These are phyloP conservation scores for Pleodorina starrii DNA, from an alignment of 139 green algal genomes.

Conservation along the genomic window DNA sequence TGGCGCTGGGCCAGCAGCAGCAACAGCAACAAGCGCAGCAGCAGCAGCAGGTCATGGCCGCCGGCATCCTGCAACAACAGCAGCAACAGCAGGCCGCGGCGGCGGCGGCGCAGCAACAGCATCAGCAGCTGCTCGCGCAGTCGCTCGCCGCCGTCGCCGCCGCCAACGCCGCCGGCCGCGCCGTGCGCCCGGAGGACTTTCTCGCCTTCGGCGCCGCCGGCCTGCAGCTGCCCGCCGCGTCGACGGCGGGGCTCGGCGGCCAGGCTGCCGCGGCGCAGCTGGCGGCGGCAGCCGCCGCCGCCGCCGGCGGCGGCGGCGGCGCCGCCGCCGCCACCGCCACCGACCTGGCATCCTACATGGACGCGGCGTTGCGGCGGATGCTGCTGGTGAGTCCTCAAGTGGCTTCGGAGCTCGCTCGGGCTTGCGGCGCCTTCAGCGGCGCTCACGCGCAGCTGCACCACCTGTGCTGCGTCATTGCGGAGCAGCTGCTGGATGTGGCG, in stretches of 20 bases:
- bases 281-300: not conserved
- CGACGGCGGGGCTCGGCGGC: not conserved
- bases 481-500: constrained; percentile 51
- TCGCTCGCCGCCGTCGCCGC: constrained; percentile 35
- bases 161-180: constrained; percentile 19
- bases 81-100: constrained; percentile 35
- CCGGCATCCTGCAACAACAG: not conserved
- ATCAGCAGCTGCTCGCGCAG: constrained; percentile 27
- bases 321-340: too few relatives aligned
- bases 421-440: constrained; percentile 36
- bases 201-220: not conserved
- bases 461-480: constrained; percentile 43
- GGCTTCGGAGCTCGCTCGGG: constrained; percentile 32
- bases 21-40: constrained; percentile 22
- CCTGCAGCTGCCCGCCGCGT: not conserved
- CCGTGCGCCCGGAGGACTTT: constrained; percentile 8
- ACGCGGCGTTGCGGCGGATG: constrained; percentile 31
- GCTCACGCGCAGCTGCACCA: constrained; percentile 45
- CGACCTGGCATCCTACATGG: constrained; percentile 25
- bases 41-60: not conserved
- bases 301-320: not conserved
- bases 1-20: constrained; percentile 26
- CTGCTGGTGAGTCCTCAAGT: constrained; percentile 37
- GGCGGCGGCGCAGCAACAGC: constrained; percentile 18
- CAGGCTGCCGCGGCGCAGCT: constrained; percentile 15